These are phyloP conservation scores for Tylopilus sp. DNA, from an alignment of 768 basidiomycete species.

Conservation along the genomic window DNA sequence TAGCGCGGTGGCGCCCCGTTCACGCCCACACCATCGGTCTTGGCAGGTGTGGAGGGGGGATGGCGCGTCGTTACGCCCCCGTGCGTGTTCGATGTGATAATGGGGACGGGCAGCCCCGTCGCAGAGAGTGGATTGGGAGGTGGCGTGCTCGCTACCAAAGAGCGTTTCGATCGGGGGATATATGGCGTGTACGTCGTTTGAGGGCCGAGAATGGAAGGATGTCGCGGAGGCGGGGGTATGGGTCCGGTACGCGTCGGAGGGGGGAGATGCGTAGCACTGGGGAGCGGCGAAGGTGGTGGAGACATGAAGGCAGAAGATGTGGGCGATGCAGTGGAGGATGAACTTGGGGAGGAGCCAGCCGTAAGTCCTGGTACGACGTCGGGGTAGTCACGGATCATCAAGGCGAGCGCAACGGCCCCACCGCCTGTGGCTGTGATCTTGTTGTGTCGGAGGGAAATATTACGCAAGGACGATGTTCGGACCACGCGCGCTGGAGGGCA, in stretches of 20 bases:
- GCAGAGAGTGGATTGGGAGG: slow-evolving; percentile 39
- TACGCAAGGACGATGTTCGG: slow-evolving; percentile 77
- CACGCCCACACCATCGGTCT: not conserved
- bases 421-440: slow-evolving; percentile 81
- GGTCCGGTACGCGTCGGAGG: slow-evolving; percentile 34
- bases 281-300: slow-evolving; percentile 32
- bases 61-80: slow-evolving; percentile 51
- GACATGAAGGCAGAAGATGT: slow-evolving; percentile 25
- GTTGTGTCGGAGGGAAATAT: slow-evolving; percentile 90
- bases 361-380: slow-evolving; percentile 52
- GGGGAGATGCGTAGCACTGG: slow-evolving; percentile 23
- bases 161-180: slow-evolving; percentile 62
- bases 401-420: slow-evolving; percentile 86
- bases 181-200: slow-evolving; percentile 85
- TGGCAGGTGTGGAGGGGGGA: slow-evolving; percentile 11
- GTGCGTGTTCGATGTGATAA: slow-evolving; percentile 64
- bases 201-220: slow-evolving; percentile 42
- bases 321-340: slow-evolving; percentile 10
- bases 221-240: slow-evolving; percentile 47
- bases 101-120: slow-evolving; percentile 51
- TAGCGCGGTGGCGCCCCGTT: slow-evolving; percentile 8
- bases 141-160: slow-evolving; percentile 14
- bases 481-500: slow-evolving; percentile 64
- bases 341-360: not conserved
- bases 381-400: slow-evolving; percentile 97